Base-by-base conservation (phyloP, 2,329 filamentous ascomycete species). In the Fusarium annulatum region DNA sequence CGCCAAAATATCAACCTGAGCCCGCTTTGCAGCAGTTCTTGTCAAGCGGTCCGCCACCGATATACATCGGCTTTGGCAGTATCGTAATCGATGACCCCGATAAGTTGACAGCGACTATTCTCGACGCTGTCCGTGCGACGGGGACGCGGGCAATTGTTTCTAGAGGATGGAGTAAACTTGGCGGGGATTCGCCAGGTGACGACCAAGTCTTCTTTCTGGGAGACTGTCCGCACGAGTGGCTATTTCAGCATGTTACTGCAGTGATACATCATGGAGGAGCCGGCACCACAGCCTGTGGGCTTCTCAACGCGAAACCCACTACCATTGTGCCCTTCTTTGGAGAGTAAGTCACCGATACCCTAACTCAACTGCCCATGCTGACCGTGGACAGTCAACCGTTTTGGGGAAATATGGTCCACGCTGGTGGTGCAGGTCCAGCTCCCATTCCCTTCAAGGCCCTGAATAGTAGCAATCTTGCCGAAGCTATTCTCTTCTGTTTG, bases 301-400 rank as follows among this genome's bases (percentile, higher is more conserved):
- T 94, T 19, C 90, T 91, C 74, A 91, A 88, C 71, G 92, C 87
- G 4, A 88, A 87, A 73, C 92, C 92, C 0, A 93, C 90, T 1
- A 90, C 93, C 84, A 88, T 94, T 34, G 90, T 94, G 1, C 92
- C 92, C 0, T 94, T 94, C 81, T 94, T 94, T 72, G 92, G 92
- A 26, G 73, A 79, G 72, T 71, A 36, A 23, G 71, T 19, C 10
- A 5, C 18, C 3, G 0, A 4, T 3, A 0, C 2, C 3, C 7
- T 3, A 12, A 9, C 10, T 3, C 16, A 1, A 4, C 0, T 16
- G 21, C 15, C 23, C 10, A 18, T 7, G 4, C 10, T 51, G 21
- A 51, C 21, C 21, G 0, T 9, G 30, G 1, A 9, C 7, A 67
- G 64, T 14, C 71, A 76, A 34, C 71, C 64, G 0, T 76, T 76